phyloP scores from a whole-genome alignment of 306 rosid species.

The Ammopiptanthus mongolicus region DNA sequence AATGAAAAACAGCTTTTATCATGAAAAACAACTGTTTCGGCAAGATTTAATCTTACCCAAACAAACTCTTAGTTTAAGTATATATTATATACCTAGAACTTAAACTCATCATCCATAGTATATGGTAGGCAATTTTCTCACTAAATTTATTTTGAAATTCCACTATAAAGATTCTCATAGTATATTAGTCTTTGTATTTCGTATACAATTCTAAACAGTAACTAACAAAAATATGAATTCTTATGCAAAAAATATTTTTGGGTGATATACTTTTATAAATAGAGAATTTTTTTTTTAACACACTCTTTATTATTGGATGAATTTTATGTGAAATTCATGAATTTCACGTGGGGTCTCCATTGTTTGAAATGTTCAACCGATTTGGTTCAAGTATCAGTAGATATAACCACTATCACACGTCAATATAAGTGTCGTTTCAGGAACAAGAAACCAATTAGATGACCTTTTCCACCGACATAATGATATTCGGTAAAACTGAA shows the following conservation, averaged over 20 bases:
- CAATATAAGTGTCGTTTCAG: slow-evolving; percentile 1
- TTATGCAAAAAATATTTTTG: too few species aligned
- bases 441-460: slow-evolving; percentile 7
- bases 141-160: background rate
- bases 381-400: background rate
- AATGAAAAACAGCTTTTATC: too few species aligned
- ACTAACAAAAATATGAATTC: too few species aligned
- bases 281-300: too few species aligned
- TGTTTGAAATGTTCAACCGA: slow-evolving; percentile 15
- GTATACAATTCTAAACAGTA: background rate
- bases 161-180: background rate
- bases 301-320: too few species aligned
- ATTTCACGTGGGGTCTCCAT: too few species aligned
- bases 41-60: too few species aligned
- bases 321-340: too few species aligned
- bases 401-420: slow-evolving; percentile 22
- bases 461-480: slow-evolving; percentile 29
- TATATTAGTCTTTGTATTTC: background rate
- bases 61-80: too few species aligned
- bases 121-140: background rate
- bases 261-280: too few species aligned
- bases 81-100: too few species aligned
- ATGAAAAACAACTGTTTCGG: too few species aligned
- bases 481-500: slow-evolving; percentile 8
- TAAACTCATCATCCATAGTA: background rate